Evolutionary conservation across 768 basidiomycete genomes (phyloP).

Genomic region (Lenzites betulinus): DNA sequence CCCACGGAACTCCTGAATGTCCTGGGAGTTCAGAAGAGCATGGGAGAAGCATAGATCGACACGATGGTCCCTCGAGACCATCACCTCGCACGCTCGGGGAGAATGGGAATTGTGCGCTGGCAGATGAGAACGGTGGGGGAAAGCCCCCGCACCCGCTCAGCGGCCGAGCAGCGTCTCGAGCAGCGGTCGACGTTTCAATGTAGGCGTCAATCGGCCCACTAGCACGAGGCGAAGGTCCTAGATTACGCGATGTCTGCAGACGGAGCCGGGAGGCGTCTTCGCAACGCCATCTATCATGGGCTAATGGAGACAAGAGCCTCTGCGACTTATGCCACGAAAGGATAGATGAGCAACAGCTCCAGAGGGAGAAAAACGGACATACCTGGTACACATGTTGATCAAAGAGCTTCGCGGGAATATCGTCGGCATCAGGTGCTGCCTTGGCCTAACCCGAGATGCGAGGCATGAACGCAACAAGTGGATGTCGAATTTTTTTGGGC

Average conservation of each 20-base stretch:
- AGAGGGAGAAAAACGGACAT: background rate
- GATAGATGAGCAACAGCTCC: conserved; percentile 14
- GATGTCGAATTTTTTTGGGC: background rate
- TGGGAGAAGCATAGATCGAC: conserved; percentile 4
- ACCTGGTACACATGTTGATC: background rate
- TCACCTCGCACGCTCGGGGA: background rate
- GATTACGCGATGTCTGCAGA: background rate
- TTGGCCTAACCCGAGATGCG: background rate
- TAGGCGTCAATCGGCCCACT: background rate
- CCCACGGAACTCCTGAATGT: background rate
- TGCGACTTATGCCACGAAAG: conserved; percentile 3
- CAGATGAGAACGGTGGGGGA: background rate
- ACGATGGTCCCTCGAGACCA: background rate
- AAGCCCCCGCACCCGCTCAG: background rate
- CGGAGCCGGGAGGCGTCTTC: background rate
- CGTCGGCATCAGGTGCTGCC: background rate
- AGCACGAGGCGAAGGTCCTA: background rate
- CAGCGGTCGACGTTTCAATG: background rate
- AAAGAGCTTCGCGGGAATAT: conserved; percentile 8
- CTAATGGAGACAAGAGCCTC: background rate
- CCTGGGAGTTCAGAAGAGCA: background rate
- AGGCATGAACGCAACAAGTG: background rate
- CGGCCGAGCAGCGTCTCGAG: background rate
- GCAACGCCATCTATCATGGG: conserved; percentile 3
- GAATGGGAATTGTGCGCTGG: background rate